Base-by-base conservation (phyloP, 2,329 filamentous ascomycete species). In the Alternaria sp. region DNA sequence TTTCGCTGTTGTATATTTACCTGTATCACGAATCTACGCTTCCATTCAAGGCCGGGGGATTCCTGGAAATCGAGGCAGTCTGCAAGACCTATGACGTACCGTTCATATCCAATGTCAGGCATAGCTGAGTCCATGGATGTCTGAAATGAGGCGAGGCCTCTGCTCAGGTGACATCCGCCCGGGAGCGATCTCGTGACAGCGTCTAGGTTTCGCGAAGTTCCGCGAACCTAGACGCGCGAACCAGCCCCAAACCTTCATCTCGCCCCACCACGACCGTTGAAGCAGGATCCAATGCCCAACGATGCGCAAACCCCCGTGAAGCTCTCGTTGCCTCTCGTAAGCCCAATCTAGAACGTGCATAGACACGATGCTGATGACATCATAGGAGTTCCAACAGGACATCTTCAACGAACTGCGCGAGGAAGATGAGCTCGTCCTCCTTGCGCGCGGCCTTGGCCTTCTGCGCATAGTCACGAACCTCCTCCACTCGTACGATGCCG, bases 391-490 rank as follows among this genome's bases (percentile, higher is more conserved):
- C 81, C 96, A 99, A 84, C 94, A 98, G 84, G 91, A 93, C 76
- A 89, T 98, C 74, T 98, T 98, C 84, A 93, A 78, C 57, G 77
- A 80, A 69, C 72, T 81, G 70, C 91, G 93, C 67, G 85, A 89
- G 65, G 92, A 97, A 83, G 96, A 99, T 92, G 92, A 96, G 81
- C 90, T 99, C 68, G 91, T 98, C 73, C 87, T 99, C 58, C 87
- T 98, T 59, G 96, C 95, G 45, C 92, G 93, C 57, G 96, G 96
- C 71, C 90, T 99, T 51, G 96, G 96, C 72, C 89, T 98, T 49
- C 88, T 97, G 79, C 93, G 94, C 70, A 88, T 99, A 61, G 88
- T 97, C 75, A 96, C 93, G n/a, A 99, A 98, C 78, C 87, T 99
- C 43, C 88, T 99, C 26, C 96, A 99, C 81, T 94, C 94, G 20